Evolutionary conservation across 208 protist genomes (phyloP).

Genomic region (Strigomonas oncopelti): DNA sequence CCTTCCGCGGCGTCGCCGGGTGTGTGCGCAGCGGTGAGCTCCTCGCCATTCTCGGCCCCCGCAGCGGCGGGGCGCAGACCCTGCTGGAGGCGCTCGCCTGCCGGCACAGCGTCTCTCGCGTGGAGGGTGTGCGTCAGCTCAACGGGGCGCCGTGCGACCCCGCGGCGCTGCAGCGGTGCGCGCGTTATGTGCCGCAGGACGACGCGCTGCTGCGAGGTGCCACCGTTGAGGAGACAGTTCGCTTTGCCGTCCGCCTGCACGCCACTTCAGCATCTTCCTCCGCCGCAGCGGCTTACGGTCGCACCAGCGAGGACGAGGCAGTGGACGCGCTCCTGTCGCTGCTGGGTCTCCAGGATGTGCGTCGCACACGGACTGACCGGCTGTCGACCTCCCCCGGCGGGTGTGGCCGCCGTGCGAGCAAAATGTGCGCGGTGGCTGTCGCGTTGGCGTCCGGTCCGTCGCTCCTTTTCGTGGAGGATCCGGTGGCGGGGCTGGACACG

Average conservation of each 20-base stretch:
- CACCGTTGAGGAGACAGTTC: slow-evolving; percentile 69
- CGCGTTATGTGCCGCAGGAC: slow-evolving; percentile 85
- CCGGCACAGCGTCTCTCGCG: not conserved
- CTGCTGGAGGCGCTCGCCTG: not conserved
- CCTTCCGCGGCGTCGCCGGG: slow-evolving; percentile 48
- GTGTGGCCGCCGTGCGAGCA: not conserved
- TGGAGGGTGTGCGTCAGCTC: slow-evolving; percentile 10
- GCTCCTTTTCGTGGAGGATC: slow-evolving; percentile 77
- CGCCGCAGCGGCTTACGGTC: not conserved
- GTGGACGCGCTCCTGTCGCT: not conserved
- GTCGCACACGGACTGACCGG: not conserved
- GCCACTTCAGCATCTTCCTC: slow-evolving; percentile 27
- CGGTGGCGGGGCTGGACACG: slow-evolving; percentile 84
- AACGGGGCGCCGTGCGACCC: slow-evolving; percentile 39
- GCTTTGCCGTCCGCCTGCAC: slow-evolving; percentile 59
- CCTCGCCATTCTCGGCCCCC: slow-evolving; percentile 72
- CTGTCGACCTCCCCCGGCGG: not conserved
- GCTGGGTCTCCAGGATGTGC: not conserved
- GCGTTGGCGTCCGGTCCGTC: not conserved
- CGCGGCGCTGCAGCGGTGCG: slow-evolving; percentile 28
- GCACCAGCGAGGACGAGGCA: not conserved
- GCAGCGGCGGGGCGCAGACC: slow-evolving; percentile 32
- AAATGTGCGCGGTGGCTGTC: slow-evolving; percentile 4
- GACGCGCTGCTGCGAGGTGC: slow-evolving; percentile 60
- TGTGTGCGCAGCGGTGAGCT: slow-evolving; percentile 55